A percentile compares a stretch with the other conserved stretches of the same genome.
Evolutionary conservation across 2,329 filamentous ascomycete genomes (phyloP).

Genomic region (Colletotrichum coccodes): DNA sequence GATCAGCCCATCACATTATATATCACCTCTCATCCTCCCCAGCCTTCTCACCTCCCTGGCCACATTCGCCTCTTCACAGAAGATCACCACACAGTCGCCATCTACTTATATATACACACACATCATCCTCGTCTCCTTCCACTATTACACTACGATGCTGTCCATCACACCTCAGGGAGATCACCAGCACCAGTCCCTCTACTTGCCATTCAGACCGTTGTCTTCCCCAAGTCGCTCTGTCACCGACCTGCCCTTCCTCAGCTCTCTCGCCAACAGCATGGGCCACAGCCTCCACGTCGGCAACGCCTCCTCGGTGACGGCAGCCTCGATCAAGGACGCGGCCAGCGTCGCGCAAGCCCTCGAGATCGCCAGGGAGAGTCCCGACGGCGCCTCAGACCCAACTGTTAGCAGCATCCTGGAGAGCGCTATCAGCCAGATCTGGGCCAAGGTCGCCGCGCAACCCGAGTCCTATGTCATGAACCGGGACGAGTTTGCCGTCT

Average conservation of each 20-base stretch:
- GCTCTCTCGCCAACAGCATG: slow-evolving; percentile 29
- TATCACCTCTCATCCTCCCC: slow-evolving; percentile 29
- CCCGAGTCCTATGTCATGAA: slow-evolving; percentile 79
- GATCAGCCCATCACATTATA: slow-evolving; percentile 27
- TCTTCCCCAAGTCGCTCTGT: slow-evolving; percentile 10
- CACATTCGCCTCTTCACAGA: slow-evolving; percentile 9
- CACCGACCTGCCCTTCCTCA: slow-evolving; percentile 29
- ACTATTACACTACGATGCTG: slow-evolving; percentile 28
- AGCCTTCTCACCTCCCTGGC: slow-evolving; percentile 5
- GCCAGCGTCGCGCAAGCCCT: slow-evolving; percentile 72
- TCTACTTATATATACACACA: slow-evolving; percentile 19
- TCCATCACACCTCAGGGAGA: slow-evolving; percentile 34
- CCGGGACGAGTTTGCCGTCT: slow-evolving; percentile 82
- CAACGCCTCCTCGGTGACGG: slow-evolving; percentile 37
- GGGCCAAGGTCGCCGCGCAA: slow-evolving; percentile 72
- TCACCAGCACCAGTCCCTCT: slow-evolving; percentile 30
- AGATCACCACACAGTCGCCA: slow-evolving; percentile 21
- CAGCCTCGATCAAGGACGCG: slow-evolving; percentile 25
- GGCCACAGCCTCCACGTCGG: slow-evolving; percentile 26
- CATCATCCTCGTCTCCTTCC: neutral
- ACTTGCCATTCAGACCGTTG: slow-evolving; percentile 27
- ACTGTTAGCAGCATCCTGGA: slow-evolving; percentile 74
- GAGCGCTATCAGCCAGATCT: slow-evolving; percentile 70
- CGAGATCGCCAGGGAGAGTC: slow-evolving; percentile 79
- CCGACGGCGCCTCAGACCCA: slow-evolving; percentile 72